Evolutionary conservation across 2,329 filamentous ascomycete genomes (phyloP).

Genomic region (Clonostachys chloroleuca): DNA sequence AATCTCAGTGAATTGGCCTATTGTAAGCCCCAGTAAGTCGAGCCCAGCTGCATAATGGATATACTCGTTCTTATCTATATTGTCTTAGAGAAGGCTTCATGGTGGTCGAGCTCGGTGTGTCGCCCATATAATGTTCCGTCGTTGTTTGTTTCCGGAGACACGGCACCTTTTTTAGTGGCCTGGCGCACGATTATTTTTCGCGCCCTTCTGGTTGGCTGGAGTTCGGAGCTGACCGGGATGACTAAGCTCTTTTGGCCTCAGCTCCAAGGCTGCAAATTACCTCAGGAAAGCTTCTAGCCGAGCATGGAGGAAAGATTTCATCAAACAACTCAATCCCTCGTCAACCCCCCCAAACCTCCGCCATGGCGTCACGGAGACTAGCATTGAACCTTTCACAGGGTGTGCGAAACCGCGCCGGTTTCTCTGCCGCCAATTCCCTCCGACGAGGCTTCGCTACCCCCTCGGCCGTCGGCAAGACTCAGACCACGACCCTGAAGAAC

Average conservation of each 20-base stretch:
- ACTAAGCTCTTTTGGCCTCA: conserved; percentile 26
- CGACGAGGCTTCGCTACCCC: conserved; percentile 89
- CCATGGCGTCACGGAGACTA: conserved; percentile 96
- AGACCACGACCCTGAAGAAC: conserved; percentile 95
- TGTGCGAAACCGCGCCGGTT: conserved; percentile 81
- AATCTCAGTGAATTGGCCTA: too few species aligned
- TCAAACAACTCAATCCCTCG: conserved; percentile 52
- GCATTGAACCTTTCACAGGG: conserved; percentile 90
- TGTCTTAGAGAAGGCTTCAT: too few species aligned
- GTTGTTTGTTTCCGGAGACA: too few species aligned
- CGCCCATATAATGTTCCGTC: too few species aligned
- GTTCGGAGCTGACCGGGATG: conserved; percentile 37
- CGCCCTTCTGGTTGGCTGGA: neutral
- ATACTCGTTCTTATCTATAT: too few species aligned
- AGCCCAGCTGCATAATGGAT: too few species aligned
- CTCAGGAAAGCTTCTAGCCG: conserved; percentile 40
- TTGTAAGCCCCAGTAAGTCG: too few species aligned
- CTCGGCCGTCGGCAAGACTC: conserved; percentile 73
- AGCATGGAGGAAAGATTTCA: conserved; percentile 41
- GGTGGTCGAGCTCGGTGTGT: too few species aligned
- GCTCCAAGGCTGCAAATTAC: conserved; percentile 37
- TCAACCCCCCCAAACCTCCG: conserved; percentile 43
- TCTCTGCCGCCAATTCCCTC: conserved; percentile 72
- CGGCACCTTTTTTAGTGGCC: too few species aligned
- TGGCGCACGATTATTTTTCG: too few species aligned